A percentile compares a stretch with the other conserved stretches of the same genome.
Conservation (phyloP, 805 yeast genomes). For the Nakazawaea sp. region DNA sequence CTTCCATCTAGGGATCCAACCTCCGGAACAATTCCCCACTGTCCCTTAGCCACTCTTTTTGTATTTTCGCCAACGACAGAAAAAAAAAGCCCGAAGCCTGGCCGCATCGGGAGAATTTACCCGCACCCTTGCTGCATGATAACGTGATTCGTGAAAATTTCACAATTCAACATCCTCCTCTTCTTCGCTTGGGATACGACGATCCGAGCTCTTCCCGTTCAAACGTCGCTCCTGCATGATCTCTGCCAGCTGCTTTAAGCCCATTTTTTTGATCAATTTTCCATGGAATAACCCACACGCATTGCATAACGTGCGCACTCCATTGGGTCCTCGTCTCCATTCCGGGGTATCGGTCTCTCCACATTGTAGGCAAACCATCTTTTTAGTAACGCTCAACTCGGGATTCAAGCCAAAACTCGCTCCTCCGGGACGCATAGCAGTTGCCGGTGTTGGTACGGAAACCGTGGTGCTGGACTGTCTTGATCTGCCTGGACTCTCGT, state of each 20-base stretch:
- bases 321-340: constrained; percentile 89
- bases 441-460: too few relatives aligned
- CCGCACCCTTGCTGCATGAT: too few relatives aligned
- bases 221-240: constrained; percentile 24
- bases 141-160: too few relatives aligned
- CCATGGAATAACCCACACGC: constrained; percentile 84
- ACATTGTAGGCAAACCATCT: constrained; percentile 56
- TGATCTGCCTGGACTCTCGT: too few relatives aligned
- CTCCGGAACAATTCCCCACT: too few relatives aligned
- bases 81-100: too few relatives aligned
- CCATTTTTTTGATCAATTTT: constrained; percentile 47
- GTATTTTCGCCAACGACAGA: too few relatives aligned
- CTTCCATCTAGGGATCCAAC: too few relatives aligned
- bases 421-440: too few relatives aligned
- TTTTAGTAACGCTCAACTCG: constrained; percentile 25
- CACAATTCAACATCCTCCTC: not conserved
- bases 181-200: constrained; percentile 17
- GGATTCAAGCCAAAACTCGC: constrained; percentile 18
- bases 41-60: too few relatives aligned
- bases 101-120: too few relatives aligned
- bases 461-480: too few relatives aligned
- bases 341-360: constrained; percentile 76
- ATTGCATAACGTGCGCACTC: constrained; percentile 77
- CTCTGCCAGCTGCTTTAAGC: constrained; percentile 32
- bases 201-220: constrained; percentile 22